Evolutionary conservation across 2,329 filamentous ascomycete species (phyloP).

Genomic region (Epichloe baconii): DNA sequence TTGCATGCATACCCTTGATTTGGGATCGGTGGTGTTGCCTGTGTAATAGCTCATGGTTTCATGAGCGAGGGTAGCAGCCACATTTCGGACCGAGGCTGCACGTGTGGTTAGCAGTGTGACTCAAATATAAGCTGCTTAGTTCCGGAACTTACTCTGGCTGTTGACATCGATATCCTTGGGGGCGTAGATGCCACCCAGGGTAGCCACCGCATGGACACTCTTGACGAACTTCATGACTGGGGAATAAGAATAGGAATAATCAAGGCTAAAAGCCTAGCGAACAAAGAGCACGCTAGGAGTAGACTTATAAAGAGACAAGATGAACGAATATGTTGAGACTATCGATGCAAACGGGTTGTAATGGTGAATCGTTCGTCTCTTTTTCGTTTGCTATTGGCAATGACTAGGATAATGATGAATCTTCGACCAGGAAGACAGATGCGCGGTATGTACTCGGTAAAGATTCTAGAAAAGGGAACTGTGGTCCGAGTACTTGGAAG

Average conservation of each 20-base stretch:
- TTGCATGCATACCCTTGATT: conserved; percentile 24
- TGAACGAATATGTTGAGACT: neutral
- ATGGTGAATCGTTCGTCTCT: too few relatives aligned
- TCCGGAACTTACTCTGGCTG: conserved; percentile 18
- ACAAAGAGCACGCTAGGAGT: neutral
- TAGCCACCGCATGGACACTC: conserved; percentile 13
- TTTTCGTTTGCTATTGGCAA: too few relatives aligned
- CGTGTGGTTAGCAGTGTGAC: neutral
- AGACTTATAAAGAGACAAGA: neutral
- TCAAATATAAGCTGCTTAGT: neutral
- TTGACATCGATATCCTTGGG: conserved; percentile 28
- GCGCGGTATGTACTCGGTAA: too few relatives aligned
- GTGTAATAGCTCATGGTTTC: conserved; percentile 52
- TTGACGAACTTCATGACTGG: conserved; percentile 14
- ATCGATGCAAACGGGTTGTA: too few relatives aligned
- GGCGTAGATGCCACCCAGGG: conserved; percentile 14
- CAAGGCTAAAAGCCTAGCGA: neutral
- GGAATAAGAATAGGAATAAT: too few relatives aligned
- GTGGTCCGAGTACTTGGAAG: neutral
- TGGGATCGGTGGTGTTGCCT: conserved; percentile 42
- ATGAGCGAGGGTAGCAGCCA: conserved; percentile 45
- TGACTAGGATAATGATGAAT: too few relatives aligned
- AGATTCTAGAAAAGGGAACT: neutral
- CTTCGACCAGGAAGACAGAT: too few relatives aligned
- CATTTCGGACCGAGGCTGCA: conserved; percentile 47